Conservation (phyloP, 1,139 yeast species). For the Komagataea norvegica region DNA sequence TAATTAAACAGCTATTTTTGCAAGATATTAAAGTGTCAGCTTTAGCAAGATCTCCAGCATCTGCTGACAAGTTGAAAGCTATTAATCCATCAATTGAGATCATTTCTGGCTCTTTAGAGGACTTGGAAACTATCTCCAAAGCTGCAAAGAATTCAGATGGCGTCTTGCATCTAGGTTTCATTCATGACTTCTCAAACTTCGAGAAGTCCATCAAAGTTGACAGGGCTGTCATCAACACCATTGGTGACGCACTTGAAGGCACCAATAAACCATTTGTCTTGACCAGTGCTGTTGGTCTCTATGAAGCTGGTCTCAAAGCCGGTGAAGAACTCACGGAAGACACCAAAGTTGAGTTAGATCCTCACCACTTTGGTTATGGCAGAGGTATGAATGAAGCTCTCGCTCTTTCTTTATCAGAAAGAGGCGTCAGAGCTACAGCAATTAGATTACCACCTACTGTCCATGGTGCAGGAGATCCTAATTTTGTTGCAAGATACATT, state of each 20-base stretch:
- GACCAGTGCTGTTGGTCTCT: conserved; percentile 22
- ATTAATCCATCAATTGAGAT: background rate
- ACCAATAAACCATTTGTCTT: conserved; percentile 25
- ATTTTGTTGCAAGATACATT: conserved; percentile 8
- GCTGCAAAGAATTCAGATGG: conserved; percentile 31
- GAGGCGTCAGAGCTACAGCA: conserved; percentile 25
- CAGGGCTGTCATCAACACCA: conserved; percentile 23
- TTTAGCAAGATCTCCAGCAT: conserved; percentile 26
- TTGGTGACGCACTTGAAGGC: conserved; percentile 26
- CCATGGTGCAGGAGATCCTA: conserved; percentile 28
- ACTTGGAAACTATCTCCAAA: conserved; percentile 5
- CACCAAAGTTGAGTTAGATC: background rate
- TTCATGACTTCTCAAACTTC: conserved; percentile 26
- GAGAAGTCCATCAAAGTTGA: conserved; percentile 23
- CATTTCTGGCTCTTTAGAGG: conserved; percentile 1
- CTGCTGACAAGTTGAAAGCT: conserved; percentile 20
- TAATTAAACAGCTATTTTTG: conserved; percentile 10
- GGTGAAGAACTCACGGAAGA: conserved; percentile 2
- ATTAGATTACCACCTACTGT: conserved; percentile 31
- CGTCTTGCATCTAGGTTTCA: conserved; percentile 32
- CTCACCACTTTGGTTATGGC: background rate
- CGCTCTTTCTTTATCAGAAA: conserved; percentile 13
- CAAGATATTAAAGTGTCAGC: conserved; percentile 16
- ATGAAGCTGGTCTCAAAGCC: conserved; percentile 13
- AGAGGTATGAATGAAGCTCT: conserved; percentile 17